Conservation (phyloP, 805 yeast genomes). For the Saturnispora bothae region DNA sequence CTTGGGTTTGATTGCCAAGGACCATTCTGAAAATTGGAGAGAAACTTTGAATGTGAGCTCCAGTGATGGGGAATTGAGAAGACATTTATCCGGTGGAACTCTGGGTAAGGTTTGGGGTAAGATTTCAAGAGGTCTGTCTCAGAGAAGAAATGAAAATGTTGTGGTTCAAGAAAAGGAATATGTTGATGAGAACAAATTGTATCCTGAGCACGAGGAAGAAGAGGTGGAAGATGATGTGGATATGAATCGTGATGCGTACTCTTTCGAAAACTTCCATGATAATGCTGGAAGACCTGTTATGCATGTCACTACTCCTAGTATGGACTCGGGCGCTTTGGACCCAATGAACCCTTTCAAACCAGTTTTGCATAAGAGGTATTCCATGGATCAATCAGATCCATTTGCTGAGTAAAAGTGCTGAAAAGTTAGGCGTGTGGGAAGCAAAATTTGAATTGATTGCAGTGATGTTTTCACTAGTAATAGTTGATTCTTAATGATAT, state of each 20-base stretch:
- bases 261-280: neutral
- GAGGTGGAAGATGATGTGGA: neutral
- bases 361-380: neutral
- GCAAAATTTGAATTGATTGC: too few species aligned
- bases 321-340: conserved; percentile 7
- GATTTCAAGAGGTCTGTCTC: conserved; percentile 5
- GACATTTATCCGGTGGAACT: conserved; percentile 4
- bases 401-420: neutral
- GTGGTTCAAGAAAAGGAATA: neutral
- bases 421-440: neutral
- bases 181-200: neutral
- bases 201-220: neutral
- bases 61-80: neutral
- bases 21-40: conserved; percentile 70
- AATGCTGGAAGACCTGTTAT: neutral
- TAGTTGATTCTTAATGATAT: too few species aligned
- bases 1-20: conserved; percentile 72
- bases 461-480: too few species aligned
- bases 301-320: conserved; percentile 5
- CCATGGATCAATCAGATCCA: conserved; percentile 3
- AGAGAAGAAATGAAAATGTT: neutral
- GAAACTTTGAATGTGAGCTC: conserved; percentile 42
- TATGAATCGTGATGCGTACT: neutral
- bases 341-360: conserved; percentile 7
- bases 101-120: conserved; percentile 7